Evolutionary conservation across 2,329 filamentous ascomycete species (phyloP).

Genomic region (Orbilia brochopaga): DNA sequence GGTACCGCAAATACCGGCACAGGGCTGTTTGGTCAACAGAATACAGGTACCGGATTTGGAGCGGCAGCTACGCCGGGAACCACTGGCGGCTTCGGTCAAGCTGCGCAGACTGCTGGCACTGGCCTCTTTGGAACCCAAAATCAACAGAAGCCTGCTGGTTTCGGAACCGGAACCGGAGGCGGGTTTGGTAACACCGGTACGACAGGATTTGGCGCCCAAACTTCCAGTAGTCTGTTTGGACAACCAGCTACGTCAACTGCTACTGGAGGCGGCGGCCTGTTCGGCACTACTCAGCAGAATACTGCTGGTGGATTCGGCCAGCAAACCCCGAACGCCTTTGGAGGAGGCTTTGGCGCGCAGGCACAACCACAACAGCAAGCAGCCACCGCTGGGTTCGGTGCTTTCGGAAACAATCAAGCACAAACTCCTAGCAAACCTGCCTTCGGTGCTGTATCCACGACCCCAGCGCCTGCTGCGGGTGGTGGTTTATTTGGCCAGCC

Average conservation of each 20-base stretch:
- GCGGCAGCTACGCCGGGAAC: constrained; percentile 32
- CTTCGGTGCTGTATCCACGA: constrained; percentile 40
- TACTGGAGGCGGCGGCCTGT: constrained; percentile 58
- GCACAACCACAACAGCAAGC: constrained; percentile 51
- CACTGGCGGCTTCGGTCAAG: constrained; percentile 30
- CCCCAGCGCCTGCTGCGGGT: constrained; percentile 33
- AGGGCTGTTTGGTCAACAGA: constrained; percentile 55
- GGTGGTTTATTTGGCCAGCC: constrained; percentile 55
- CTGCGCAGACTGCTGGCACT: constrained; percentile 27
- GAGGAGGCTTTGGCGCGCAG: constrained; percentile 51
- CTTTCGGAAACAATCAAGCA: constrained; percentile 31
- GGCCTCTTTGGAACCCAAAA: constrained; percentile 58
- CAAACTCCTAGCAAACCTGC: constrained; percentile 39
- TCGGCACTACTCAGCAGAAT: constrained; percentile 58
- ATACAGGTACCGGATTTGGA: constrained; percentile 53
- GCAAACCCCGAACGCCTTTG: constrained; percentile 56
- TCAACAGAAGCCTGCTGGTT: constrained; percentile 57
- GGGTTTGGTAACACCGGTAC: constrained; percentile 49
- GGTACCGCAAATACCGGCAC: constrained; percentile 55
- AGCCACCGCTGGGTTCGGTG: constrained; percentile 55
- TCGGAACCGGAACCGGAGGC: constrained; percentile 52
- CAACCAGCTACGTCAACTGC: constrained; percentile 54
- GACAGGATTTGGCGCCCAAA: constrained; percentile 48
- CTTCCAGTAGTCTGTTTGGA: constrained; percentile 59
- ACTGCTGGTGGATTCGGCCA: constrained; percentile 57